Evolutionary conservation across 2,329 filamentous ascomycete genomes (phyloP).

Genomic region (Xylaria sp.): DNA sequence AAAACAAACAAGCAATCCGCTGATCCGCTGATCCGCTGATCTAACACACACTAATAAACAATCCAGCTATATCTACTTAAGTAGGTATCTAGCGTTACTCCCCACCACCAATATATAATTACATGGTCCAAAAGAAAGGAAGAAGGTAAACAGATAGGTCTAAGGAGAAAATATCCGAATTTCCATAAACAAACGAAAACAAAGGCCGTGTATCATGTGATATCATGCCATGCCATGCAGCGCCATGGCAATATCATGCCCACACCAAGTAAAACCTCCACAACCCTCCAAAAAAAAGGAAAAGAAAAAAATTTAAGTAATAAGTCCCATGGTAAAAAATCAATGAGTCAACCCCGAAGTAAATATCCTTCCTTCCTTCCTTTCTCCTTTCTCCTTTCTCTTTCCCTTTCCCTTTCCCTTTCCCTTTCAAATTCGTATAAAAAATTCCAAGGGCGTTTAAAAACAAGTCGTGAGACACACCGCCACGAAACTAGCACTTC

Average conservation of each 20-base stretch:
- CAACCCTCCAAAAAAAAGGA: slow-evolving; percentile 9
- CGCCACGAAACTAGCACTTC: slow-evolving; percentile 36
- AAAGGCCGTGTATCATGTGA: slow-evolving; percentile 10
- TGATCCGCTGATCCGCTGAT: no score
- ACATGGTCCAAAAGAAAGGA: no score
- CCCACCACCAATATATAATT: no score
- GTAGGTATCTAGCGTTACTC: no score
- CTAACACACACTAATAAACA: no score
- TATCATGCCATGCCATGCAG: background rate
- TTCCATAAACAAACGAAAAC: slow-evolving; percentile 13
- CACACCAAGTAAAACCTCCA: background rate
- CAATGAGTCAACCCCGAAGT: slow-evolving; percentile 2
- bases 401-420: background rate
- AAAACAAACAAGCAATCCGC: slow-evolving; percentile 3
- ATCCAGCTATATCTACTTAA: no score
- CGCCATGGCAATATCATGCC: background rate
- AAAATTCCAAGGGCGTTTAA: background rate
- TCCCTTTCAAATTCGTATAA: background rate
- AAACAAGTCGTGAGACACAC: background rate
- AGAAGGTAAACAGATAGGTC: no score
- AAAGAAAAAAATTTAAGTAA: slow-evolving; percentile 3
- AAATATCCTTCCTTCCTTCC: slow-evolving; percentile 17
- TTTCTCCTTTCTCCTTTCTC: background rate
- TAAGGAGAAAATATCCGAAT: slow-evolving; percentile 14
- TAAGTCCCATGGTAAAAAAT: slow-evolving; percentile 3